Conservation (phyloP, 352 stramenopile genomes). For the Aphanomyces stellatus region DNA sequence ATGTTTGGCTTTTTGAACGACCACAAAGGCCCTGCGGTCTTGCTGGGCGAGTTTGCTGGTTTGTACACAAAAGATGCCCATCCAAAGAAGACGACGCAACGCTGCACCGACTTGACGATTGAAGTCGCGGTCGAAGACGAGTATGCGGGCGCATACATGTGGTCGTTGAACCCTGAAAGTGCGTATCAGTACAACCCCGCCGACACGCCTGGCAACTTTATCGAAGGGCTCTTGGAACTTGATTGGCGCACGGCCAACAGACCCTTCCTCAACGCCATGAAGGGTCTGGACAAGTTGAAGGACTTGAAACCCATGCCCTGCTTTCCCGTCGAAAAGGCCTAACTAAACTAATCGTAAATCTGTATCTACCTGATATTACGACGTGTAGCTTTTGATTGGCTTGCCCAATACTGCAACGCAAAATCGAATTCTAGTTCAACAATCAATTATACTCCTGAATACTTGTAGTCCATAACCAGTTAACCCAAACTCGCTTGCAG, state of each 20-base stretch:
- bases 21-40: slow-evolving; percentile 39
- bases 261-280: slow-evolving; percentile 52
- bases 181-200: slow-evolving; percentile 70
- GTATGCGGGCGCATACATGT: slow-evolving; percentile 65
- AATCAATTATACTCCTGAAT: too few species aligned
- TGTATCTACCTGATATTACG: too few species aligned
- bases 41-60: slow-evolving; percentile 61
- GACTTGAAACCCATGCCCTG: slow-evolving; percentile 66
- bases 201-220: slow-evolving; percentile 49
- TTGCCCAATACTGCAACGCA: too few species aligned
- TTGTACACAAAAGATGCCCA: slow-evolving; percentile 54
- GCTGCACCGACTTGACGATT: slow-evolving; percentile 58
- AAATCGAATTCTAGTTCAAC: too few species aligned
- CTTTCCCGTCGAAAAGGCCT: slow-evolving; percentile 27
- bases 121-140: slow-evolving; percentile 38
- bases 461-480: too few species aligned
- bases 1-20: slow-evolving; percentile 61
- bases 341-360: too few species aligned
- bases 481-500: too few species aligned
- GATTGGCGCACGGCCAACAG: slow-evolving; percentile 64
- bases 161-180: slow-evolving; percentile 67
- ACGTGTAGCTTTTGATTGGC: too few species aligned
- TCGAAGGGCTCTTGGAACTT: slow-evolving; percentile 49
- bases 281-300: slow-evolving; percentile 37
- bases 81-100: slow-evolving; percentile 45